A percentile compares a stretch with the other conserved stretches of the same genome.
phyloP scores from a whole-genome alignment of 495 filamentous ascomycete genomes.

The Cryomyces minteri region DNA sequence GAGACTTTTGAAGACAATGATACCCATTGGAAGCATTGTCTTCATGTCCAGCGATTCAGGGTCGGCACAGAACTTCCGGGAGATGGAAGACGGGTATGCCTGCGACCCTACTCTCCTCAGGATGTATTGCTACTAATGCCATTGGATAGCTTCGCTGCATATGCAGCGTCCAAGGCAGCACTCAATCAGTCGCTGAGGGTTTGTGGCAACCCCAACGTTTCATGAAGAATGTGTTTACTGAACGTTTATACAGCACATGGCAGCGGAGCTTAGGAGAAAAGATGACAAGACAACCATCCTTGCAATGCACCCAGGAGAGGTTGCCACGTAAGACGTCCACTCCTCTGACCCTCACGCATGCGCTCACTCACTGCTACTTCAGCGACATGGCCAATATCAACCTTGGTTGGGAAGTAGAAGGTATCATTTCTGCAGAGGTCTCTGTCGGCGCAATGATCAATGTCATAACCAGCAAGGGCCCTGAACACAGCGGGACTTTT shows the following conservation, averaged over 20 bases:
- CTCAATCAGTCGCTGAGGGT: constrained; percentile 34
- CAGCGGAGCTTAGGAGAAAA: constrained; percentile 30
- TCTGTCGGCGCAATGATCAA: constrained; percentile 31
- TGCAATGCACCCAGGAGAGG: constrained; percentile 38
- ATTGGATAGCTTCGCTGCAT: constrained; percentile 29
- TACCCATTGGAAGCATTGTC: constrained; percentile 25
- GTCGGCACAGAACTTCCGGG: constrained; percentile 26
- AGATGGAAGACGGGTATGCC: constrained; percentile 32
- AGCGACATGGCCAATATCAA: constrained; percentile 31
- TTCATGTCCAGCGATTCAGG: constrained; percentile 37
- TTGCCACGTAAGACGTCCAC: constrained; percentile 25
- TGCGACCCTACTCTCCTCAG: no score
- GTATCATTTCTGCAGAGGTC: constrained; percentile 28
- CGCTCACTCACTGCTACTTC: constrained; percentile 3
- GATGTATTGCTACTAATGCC: neutral
- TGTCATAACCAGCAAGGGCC: constrained; percentile 29
- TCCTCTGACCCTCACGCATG: neutral
- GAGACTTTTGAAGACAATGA: constrained; percentile 25
- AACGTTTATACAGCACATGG: constrained; percentile 25
- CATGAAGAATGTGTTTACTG: neutral
- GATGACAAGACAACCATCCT: constrained; percentile 27
- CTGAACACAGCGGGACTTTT: constrained; percentile 31
- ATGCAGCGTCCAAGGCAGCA: constrained; percentile 37
- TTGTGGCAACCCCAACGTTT: neutral
- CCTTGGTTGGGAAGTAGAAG: constrained; percentile 30